Evolutionary conservation across 768 basidiomycete species (phyloP).

Genomic region (Mycena indigotica): DNA sequence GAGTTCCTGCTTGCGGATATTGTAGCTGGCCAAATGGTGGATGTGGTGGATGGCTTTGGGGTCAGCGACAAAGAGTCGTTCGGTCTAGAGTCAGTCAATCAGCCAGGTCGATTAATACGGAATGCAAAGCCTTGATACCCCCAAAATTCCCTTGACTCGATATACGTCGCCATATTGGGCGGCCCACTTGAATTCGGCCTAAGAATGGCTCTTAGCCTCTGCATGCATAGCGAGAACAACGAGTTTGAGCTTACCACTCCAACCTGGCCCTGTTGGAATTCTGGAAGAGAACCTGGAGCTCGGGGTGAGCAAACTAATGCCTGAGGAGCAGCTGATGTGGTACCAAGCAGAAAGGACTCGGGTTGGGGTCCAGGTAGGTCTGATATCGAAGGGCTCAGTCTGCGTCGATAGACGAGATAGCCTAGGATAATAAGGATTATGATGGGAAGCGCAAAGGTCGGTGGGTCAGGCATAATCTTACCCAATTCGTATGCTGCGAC

Average conservation of each 20-base stretch:
- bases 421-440: too few species aligned
- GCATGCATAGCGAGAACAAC: background rate
- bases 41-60: conserved; percentile 59
- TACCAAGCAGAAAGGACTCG: conserved; percentile 52
- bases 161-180: conserved; percentile 51
- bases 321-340: conserved; percentile 1
- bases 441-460: too few species aligned
- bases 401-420: conserved; percentile 38
- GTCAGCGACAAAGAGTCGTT: conserved; percentile 55
- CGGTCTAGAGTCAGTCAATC: conserved; percentile 44
- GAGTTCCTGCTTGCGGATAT: conserved; percentile 54
- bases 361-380: conserved; percentile 52
- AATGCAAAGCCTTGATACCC: conserved; percentile 35
- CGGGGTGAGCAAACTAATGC: background rate
- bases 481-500: too few species aligned
- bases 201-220: background rate
- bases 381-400: conserved; percentile 41
- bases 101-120: background rate
- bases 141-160: conserved; percentile 52
- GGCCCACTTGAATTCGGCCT: conserved; percentile 57
- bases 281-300: conserved; percentile 48
- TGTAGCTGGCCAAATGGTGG: conserved; percentile 45
- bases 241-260: conserved; percentile 29
- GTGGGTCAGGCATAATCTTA: too few species aligned
- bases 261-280: conserved; percentile 53